Evolutionary conservation across 305 asterid genomes (phyloP), one percentile per base, ranked within the genome.

Genomic region (Fraxinus angustifolia): DNA sequence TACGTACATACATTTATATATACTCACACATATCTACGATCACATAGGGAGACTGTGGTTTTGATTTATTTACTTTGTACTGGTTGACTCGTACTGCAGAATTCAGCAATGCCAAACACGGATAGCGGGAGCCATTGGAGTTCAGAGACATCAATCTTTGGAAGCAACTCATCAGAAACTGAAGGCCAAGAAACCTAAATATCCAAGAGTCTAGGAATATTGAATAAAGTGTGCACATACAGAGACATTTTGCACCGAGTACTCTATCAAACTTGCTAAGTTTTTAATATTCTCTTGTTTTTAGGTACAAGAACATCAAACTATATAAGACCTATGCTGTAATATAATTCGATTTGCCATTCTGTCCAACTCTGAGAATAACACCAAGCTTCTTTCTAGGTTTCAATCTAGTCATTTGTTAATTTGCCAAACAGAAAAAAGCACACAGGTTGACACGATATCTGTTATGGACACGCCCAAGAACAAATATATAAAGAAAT

Each of bases 11-110:
- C 23, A 56, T 5, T 1, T 6, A 19, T 21, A 50, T 14, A 50
- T 4, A 14, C 8, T 12, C 19, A 50, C 14, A 40, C 14, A 40
- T 40, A 40, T 40, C 48, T 40, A 40, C 12, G 14, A 40, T 40
- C 50, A 40, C 50, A 40, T 4, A 40, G 50, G 10, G 16, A 10
- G 50, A 40, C 50, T 8, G 8, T 8, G 8, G 28, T n/a, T 56
- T 65, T 26, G 73, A 65, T 65, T 26, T 10, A 65, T 26, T 26
- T 23, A 65, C 7, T 2, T 23, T 7, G 73, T 23, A 23, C 4
- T 10, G 1, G 4, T 26, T 23, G 14, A 65, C 35, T 26, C 6
- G 73, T 26, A 3, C 12, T 84, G 82, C 84, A 89, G 91, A 85
- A 80, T 38, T 34, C 77, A 2, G 68, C 4, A 33, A 82, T 3